Conservation (phyloP, 306 rosid genomes). For the Sindora glabra region DNA sequence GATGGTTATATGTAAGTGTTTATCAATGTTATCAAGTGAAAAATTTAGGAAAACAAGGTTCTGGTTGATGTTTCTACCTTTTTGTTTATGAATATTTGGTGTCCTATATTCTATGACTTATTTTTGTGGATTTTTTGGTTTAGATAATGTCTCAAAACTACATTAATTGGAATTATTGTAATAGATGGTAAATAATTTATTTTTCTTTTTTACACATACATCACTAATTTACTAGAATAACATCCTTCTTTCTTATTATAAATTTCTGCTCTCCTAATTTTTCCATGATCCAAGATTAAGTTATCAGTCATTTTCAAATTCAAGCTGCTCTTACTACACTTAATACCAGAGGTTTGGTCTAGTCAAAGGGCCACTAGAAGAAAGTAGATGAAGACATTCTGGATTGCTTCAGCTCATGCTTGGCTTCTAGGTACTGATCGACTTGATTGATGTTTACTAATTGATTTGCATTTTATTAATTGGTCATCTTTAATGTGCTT, state of each 20-base stretch:
- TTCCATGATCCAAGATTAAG: background rate
- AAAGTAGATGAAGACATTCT: slow-evolving; percentile 74
- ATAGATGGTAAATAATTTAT: background rate
- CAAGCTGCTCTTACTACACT: slow-evolving; percentile 66
- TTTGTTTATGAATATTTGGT: too few relatives aligned
- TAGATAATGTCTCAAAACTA: background rate
- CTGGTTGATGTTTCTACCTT: too few relatives aligned
- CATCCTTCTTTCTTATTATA: background rate
- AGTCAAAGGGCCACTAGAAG: slow-evolving; percentile 49
- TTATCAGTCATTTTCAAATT: slow-evolving; percentile 34
- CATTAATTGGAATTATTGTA: background rate
- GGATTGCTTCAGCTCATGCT: slow-evolving; percentile 90
- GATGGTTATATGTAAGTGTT: too few relatives aligned
- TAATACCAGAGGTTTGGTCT: slow-evolving; percentile 81
- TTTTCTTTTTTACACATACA: background rate
- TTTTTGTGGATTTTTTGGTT: too few relatives aligned
- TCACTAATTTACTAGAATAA: background rate
- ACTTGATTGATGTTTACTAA: slow-evolving; percentile 7
- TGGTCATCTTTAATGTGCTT: slow-evolving; percentile 17
- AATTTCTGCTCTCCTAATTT: background rate
- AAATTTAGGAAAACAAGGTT: too few relatives aligned
- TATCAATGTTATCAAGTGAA: too few relatives aligned
- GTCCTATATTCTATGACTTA: too few relatives aligned
- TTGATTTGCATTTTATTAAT: slow-evolving; percentile 7
- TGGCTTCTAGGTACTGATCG: slow-evolving; percentile 75